These are phyloP conservation scores for Rhinocladiella similis DNA, from an alignment of 2,329 filamentous ascomycete genomes.

Conservation along the genomic window DNA sequence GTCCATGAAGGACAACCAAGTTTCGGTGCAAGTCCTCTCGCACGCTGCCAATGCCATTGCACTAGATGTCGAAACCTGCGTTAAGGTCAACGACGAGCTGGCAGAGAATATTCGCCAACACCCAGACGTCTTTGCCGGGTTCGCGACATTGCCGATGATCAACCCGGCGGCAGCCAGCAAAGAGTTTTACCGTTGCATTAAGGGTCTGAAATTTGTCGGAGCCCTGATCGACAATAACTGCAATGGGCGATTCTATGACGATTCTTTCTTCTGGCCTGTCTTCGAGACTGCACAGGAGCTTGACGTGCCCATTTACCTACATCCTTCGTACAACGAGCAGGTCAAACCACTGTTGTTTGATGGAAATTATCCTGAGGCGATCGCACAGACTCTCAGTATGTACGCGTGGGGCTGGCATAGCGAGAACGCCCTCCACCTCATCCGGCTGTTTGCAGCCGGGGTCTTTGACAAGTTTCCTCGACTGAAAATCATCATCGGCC, in stretches of 20 bases:
- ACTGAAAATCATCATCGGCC: constrained; percentile 56
- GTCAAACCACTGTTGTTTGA: constrained; percentile 34
- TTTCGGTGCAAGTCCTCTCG: constrained; percentile 24
- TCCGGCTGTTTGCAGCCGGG: constrained; percentile 51
- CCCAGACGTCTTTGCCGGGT: constrained; percentile 41
- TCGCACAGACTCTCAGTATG: constrained; percentile 21
- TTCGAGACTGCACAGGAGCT: constrained; percentile 45
- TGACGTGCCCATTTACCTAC: constrained; percentile 53
- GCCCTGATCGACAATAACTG: constrained; percentile 47
- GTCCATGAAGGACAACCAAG: constrained; percentile 23
- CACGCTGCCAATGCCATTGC: constrained; percentile 12
- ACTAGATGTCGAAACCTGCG: constrained; percentile 10
- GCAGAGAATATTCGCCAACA: constrained; percentile 11
- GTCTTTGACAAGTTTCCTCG: constrained; percentile 57
- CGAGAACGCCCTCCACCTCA: constrained; percentile 37
- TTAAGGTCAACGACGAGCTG: constrained; percentile 13
- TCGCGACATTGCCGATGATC: constrained; percentile 45
- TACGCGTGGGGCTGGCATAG: constrained; percentile 39
- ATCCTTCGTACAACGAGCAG: constrained; percentile 47
- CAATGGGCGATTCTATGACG: constrained; percentile 43
- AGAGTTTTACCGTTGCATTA: constrained; percentile 40
- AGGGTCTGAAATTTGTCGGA: constrained; percentile 47
- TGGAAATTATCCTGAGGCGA: constrained; percentile 35
- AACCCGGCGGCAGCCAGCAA: constrained; percentile 36
- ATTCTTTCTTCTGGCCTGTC: constrained; percentile 42